Evolutionary conservation across 306 rosid species (phyloP).

Genomic region (Mucuna pruriens): DNA sequence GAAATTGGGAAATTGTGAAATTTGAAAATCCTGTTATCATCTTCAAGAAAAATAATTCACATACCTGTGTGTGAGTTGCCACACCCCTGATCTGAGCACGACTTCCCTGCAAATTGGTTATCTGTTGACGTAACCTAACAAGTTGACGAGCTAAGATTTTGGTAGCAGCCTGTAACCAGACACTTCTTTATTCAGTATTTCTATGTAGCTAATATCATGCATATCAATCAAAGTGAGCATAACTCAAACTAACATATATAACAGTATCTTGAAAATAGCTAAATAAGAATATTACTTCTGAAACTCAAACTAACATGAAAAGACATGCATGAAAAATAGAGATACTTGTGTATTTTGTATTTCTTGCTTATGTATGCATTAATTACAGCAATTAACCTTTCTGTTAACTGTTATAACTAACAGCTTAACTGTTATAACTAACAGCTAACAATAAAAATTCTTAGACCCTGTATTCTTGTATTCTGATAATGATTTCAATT

Average conservation of each 20-base stretch:
- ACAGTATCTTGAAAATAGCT: not conserved
- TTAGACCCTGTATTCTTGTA: no score
- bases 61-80: conserved; percentile 94
- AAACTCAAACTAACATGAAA: not conserved
- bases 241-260: not conserved
- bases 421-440: no score
- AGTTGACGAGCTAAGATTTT: conserved; percentile 96
- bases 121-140: conserved; percentile 93
- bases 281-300: not conserved
- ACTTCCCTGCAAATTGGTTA: conserved; percentile 96
- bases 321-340: not conserved
- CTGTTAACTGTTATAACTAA: no score
- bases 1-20: conserved; percentile 6
- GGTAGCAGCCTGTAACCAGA: conserved; percentile 74
- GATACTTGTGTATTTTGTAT: not conserved
- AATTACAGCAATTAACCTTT: no score
- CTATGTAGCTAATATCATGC: conserved; percentile 10
- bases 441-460: no score
- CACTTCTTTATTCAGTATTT: conserved; percentile 30
- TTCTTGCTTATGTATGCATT: no score
- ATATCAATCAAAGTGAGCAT: not conserved
- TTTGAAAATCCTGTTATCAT: conserved; percentile 13
- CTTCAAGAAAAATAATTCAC: not conserved
- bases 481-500: no score
- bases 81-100: conserved; percentile 99